Conservation (phyloP, 768 basidiomycete species). For the Mycena olivaceomarginata region DNA sequence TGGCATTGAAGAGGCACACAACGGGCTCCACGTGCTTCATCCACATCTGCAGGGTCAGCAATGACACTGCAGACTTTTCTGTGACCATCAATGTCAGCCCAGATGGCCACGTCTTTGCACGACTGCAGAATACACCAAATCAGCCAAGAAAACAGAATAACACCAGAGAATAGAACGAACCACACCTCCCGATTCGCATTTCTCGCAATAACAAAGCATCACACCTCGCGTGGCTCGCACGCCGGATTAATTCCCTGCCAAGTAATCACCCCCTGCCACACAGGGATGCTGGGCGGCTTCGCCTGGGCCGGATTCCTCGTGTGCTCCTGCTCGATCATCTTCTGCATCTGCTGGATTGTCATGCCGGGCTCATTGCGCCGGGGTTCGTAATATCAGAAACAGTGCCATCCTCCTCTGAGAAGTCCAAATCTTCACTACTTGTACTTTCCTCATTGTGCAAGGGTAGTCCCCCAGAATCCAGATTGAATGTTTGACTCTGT, state of each 20-base stretch:
- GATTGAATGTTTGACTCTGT: too few relatives aligned
- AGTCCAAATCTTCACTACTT: too few relatives aligned
- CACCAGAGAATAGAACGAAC: constrained; percentile 52
- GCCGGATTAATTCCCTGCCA: constrained; percentile 35
- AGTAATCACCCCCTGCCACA: constrained; percentile 41
- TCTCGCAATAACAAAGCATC: constrained; percentile 30
- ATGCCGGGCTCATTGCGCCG: constrained; percentile 33
- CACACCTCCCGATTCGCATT: constrained; percentile 46
- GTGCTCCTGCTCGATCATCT: constrained; percentile 65
- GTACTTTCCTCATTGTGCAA: too few relatives aligned
- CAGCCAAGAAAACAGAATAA: neutral
- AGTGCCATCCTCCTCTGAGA: too few relatives aligned
- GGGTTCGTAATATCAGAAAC: too few relatives aligned
- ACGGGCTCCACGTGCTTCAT: constrained; percentile 62
- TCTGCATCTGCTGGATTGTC: constrained; percentile 65
- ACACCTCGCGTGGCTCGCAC: constrained; percentile 18
- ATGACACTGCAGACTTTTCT: constrained; percentile 62
- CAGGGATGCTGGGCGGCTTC: constrained; percentile 43
- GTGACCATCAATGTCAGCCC: constrained; percentile 63
- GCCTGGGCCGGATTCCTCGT: constrained; percentile 38
- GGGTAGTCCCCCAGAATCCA: too few relatives aligned
- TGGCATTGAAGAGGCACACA: constrained; percentile 62
- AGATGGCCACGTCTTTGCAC: constrained; percentile 72
- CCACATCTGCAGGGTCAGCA: constrained; percentile 67
- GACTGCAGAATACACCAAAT: constrained; percentile 57